phyloP scores from a whole-genome alignment of 345 rosid genomes.

The Limnanthes douglasii region DNA sequence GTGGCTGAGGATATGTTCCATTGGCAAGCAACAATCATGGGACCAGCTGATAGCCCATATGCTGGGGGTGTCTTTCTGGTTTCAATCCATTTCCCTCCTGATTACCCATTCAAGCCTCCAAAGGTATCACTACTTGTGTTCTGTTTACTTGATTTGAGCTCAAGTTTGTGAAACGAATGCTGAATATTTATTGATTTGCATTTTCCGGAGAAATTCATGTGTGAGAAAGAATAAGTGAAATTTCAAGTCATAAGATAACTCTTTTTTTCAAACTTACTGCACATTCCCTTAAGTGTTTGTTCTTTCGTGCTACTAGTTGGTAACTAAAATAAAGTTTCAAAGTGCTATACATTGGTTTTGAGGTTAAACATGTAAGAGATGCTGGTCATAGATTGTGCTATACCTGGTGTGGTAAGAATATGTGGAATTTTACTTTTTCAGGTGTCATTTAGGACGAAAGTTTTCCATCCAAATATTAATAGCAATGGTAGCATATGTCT shows the following conservation, averaged over 20 bases:
- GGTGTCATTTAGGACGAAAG: conserved; percentile 42
- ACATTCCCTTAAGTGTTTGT: too few relatives aligned
- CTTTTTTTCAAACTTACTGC: too few relatives aligned
- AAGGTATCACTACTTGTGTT: conserved; percentile 11
- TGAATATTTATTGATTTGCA: too few relatives aligned
- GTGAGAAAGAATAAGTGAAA: neutral
- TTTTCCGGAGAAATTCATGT: too few relatives aligned
- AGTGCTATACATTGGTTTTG: too few relatives aligned
- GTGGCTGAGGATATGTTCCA: conserved; percentile 32
- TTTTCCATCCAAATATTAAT: conserved; percentile 37
- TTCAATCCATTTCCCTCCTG: conserved; percentile 28
- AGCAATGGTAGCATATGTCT: conserved; percentile 44
- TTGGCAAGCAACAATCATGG: conserved; percentile 33
- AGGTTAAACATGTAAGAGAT: too few relatives aligned
- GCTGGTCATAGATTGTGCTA: too few relatives aligned
- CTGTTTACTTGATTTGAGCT: neutral
- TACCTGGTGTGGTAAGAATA: too few relatives aligned
- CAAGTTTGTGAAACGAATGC: neutral
- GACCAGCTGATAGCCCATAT: conserved; percentile 26
- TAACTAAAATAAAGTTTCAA: too few relatives aligned
- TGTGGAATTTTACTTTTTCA: conserved; percentile 2
- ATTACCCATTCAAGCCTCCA: conserved; percentile 28
- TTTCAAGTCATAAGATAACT: too few relatives aligned
- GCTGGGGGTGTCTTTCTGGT: conserved; percentile 23
- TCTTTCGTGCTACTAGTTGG: neutral